Conservation (phyloP, 2,329 filamentous ascomycete genomes). For the Colletotrichum agaves region DNA sequence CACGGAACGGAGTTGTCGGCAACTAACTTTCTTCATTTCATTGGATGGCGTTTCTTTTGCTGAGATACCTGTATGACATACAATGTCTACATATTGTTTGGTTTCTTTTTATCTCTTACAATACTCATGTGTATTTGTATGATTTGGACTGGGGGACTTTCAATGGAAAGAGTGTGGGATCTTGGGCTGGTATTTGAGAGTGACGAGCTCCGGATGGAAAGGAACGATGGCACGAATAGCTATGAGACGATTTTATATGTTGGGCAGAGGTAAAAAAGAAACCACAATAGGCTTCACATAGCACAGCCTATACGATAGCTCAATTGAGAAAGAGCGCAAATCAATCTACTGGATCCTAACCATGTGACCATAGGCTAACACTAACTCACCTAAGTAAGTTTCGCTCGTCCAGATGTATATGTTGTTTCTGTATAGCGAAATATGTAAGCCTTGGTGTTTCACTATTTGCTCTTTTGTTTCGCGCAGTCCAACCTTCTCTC, state of each 20-base stretch:
- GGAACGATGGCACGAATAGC: constrained; percentile 20
- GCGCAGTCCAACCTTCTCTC: constrained; percentile 53
- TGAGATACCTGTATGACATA: constrained; percentile 37
- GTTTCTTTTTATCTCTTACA: constrained; percentile 29
- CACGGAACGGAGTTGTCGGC: constrained; percentile 34
- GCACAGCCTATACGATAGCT: constrained; percentile 9
- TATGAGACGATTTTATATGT: constrained; percentile 15
- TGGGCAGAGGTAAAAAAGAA: constrained; percentile 18
- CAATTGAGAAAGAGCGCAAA: constrained; percentile 29
- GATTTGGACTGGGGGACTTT: constrained; percentile 12
- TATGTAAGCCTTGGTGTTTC: not conserved
- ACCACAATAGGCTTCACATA: constrained; percentile 2
- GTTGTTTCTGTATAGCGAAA: not conserved
- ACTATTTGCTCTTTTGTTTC: constrained; percentile 44
- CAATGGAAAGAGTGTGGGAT: constrained; percentile 6
- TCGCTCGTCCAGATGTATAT: not conserved
- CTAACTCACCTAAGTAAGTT: not conserved
- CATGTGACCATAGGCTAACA: not conserved
- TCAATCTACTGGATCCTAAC: not conserved
- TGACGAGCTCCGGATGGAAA: not conserved
- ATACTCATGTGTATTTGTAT: constrained; percentile 12
- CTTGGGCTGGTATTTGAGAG: not conserved
- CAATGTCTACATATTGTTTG: constrained; percentile 36
- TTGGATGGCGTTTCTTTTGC: constrained; percentile 36
- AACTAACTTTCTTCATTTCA: constrained; percentile 33